These are phyloP conservation scores for Penicillium canariense DNA, from an alignment of 495 filamentous ascomycete species.

Conservation along the genomic window DNA sequence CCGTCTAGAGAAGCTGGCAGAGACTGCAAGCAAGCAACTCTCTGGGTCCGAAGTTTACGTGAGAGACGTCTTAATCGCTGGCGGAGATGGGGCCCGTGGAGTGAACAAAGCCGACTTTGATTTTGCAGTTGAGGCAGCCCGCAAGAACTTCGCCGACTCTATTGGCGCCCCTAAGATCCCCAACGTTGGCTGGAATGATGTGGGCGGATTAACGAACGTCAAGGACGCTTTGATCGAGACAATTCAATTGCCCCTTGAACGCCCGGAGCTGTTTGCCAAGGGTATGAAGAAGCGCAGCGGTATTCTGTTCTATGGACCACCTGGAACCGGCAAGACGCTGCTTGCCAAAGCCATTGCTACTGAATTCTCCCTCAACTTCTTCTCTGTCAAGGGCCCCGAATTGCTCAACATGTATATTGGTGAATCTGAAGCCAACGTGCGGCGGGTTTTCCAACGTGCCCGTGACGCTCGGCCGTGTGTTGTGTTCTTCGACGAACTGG, in stretches of 20 bases:
- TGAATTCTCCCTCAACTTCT: constrained; percentile 98
- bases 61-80: constrained; percentile 84
- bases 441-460: constrained; percentile 91
- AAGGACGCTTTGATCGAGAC: constrained; percentile 96
- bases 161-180: constrained; percentile 98
- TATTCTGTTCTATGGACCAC: constrained; percentile 96
- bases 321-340: constrained; percentile 94
- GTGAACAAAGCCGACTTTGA: constrained; percentile 89
- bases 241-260: constrained; percentile 87
- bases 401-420: constrained; percentile 99
- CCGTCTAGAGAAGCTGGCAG: constrained; percentile 69
- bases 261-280: constrained; percentile 93
- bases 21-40: constrained; percentile 35
- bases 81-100: constrained; percentile 73
- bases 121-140: constrained; percentile 83
- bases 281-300: constrained; percentile 99
- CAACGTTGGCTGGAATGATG: constrained; percentile 94
- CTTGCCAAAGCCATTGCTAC: constrained; percentile 97
- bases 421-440: constrained; percentile 96
- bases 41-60: constrained; percentile 52
- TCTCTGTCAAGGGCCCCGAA: constrained; percentile 97
- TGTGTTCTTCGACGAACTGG: constrained; percentile 97
- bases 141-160: constrained; percentile 95
- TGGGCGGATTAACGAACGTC: constrained; percentile 88
- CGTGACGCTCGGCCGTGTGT: constrained; percentile 95